Evolutionary conservation across 306 rosid species (phyloP), one percentile per base, ranked within the genome.

Genomic region (Vigna angularis): DNA sequence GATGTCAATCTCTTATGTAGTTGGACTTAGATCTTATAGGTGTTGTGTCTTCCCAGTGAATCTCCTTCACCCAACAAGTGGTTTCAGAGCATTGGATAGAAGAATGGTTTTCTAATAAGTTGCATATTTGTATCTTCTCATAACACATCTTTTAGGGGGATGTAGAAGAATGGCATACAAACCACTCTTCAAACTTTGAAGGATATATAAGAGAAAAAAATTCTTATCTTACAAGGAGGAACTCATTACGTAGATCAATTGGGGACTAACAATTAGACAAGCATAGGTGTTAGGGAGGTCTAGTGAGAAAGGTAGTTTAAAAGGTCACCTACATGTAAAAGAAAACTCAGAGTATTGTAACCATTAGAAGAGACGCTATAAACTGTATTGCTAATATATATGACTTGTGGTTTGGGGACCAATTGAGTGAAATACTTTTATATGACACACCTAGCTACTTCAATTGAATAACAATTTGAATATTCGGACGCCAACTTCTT

Each of bases 391-490:
- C 36, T 55, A 12, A 38, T 40, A 40, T 40, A 9, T 24, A 24
- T 38, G 38, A 40, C 45, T 72, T 72, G 20, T 36, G 38, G 55
- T 24, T 64, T 38, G 24, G 16, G 38, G 69, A 34, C 42, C 30
- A 26, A 59, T 58, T 48, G 16, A 40, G 57, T 32, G 16, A 18
- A 47, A n/a, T 75, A 24, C 7, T n/a, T 56, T 17, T n/a, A 51
- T 71, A 66, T 66, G 44, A 47, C 44, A 53, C 16, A 42, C 20
- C 62, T 32, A 81, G 17, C 20, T 66, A 67, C 24, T 56, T 22
- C 24, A 22, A 59, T 64, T 44, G 22, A 32, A 55, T 18, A 72
- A 73, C 51, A 14, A 64, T 66, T 66, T 20, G 22, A 20, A 20
- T 20, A 20, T 20, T 0, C 36, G 11, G 49, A 79, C 53, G 18